A percentile compares a stretch with the other conserved stretches of the same genome.
phyloP scores from a whole-genome alignment of 176 grass and related monocot genomes.

The Musa troglodytarum region DNA sequence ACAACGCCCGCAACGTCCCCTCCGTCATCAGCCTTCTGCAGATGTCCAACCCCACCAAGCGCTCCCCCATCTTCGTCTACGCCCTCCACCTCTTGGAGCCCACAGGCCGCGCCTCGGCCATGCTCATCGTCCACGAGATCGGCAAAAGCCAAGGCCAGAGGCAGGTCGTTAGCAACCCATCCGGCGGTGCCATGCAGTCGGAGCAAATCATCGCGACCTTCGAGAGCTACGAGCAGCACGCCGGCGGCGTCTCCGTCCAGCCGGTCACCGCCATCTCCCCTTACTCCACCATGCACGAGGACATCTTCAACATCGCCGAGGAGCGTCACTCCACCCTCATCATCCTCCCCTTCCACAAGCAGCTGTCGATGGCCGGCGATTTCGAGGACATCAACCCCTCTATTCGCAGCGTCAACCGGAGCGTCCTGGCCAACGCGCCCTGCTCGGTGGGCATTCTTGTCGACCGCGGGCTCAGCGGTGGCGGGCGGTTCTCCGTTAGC shows the following conservation, averaged over 20 bases:
- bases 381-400: constrained; percentile 46
- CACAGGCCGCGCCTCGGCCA: constrained; percentile 17
- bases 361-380: constrained; percentile 44
- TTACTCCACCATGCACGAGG: constrained; percentile 66
- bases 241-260: constrained; percentile 33
- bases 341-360: constrained; percentile 64
- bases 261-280: constrained; percentile 46
- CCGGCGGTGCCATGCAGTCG: background rate
- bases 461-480: constrained; percentile 56
- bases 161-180: background rate
- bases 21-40: constrained; percentile 29
- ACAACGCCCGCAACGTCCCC: constrained; percentile 25
- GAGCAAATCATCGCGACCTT: constrained; percentile 31
- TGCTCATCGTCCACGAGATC: constrained; percentile 6
- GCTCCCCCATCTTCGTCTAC: constrained; percentile 35
- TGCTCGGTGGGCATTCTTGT: constrained; percentile 75
- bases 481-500: constrained; percentile 11
- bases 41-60: constrained; percentile 28
- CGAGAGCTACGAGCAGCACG: constrained; percentile 29
- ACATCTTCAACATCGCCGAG: constrained; percentile 46
- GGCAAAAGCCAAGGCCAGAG: too few relatives aligned
- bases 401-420: constrained; percentile 40
- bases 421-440: constrained; percentile 39
- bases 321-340: constrained; percentile 50
- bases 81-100: constrained; percentile 29